Percentiles rank a stretch among this genome's conserved stretches.
phyloP scores from a whole-genome alignment of 108 stramenopile genomes.

The Aurantiochytrium sp. region DNA sequence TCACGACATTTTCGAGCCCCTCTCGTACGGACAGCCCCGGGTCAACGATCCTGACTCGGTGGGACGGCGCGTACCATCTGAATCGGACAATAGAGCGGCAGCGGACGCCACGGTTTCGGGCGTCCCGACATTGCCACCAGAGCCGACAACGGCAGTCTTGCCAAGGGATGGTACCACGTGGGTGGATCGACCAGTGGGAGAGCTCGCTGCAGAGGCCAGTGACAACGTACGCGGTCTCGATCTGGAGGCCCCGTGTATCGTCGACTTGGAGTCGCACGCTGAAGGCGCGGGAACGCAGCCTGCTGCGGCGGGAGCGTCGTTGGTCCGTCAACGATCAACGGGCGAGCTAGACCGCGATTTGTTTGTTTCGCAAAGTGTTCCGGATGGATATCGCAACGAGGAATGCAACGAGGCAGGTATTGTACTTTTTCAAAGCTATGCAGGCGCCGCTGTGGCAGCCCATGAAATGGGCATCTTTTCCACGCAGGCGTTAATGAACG shows the following conservation, averaged over 20 bases:
- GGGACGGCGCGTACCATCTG: no score
- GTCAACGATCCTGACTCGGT: background rate
- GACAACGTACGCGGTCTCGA: background rate
- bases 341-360: background rate
- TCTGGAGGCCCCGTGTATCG: background rate
- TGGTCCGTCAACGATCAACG: background rate
- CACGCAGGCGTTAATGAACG: background rate
- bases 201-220: background rate
- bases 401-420: background rate
- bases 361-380: background rate
- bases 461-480: background rate
- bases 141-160: no score
- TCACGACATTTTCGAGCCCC: slow-evolving; percentile 1
- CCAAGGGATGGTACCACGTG: background rate
- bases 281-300: background rate
- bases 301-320: background rate
- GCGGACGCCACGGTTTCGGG: no score
- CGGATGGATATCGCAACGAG: background rate
- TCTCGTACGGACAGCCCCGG: background rate
- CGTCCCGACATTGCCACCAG: no score
- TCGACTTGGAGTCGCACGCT: background rate
- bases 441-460: background rate
- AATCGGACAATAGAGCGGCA: no score
- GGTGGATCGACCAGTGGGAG: background rate
- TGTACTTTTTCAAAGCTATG: slow-evolving; percentile 17